Conservation (phyloP, 176 grass and related monocot species). For the Echinochloa phyllopogon region DNA sequence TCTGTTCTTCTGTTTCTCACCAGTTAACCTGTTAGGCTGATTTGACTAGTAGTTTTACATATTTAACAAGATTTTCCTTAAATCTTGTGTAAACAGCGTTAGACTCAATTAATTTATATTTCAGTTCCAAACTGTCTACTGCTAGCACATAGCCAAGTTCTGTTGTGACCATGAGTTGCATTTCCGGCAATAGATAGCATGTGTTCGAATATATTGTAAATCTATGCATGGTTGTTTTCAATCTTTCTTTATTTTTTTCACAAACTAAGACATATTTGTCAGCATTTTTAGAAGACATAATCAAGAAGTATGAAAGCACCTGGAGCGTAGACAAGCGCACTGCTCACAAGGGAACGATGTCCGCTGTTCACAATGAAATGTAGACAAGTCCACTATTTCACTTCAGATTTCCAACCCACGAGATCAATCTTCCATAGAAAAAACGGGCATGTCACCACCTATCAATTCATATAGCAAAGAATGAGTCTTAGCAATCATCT, state of each 20-base stretch:
- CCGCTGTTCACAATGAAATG: background rate
- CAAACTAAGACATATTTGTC: background rate
- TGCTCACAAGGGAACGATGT: background rate
- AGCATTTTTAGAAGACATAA: background rate
- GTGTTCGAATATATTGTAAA: background rate
- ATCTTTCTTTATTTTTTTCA: background rate
- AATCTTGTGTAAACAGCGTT: background rate
- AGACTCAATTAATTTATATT: background rate
- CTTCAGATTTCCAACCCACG: background rate
- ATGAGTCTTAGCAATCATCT: slow-evolving; percentile 16
- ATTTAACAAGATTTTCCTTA: slow-evolving; percentile 10
- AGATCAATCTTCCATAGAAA: slow-evolving; percentile 9
- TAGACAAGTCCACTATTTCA: slow-evolving; percentile 22
- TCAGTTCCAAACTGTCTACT: background rate
- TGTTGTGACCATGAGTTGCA: background rate
- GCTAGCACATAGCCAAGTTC: background rate
- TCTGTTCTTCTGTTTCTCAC: slow-evolving; percentile 7
- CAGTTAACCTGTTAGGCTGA: background rate
- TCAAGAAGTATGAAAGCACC: slow-evolving; percentile 16
- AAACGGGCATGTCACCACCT: background rate
- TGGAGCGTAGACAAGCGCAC: slow-evolving; percentile 17
- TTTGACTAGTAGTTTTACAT: slow-evolving; percentile 3
- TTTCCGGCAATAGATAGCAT: background rate
- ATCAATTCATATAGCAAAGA: background rate
- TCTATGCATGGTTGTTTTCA: background rate